phyloP scores from a whole-genome alignment of 176 grass and related monocot species.

The Avena sativa region DNA sequence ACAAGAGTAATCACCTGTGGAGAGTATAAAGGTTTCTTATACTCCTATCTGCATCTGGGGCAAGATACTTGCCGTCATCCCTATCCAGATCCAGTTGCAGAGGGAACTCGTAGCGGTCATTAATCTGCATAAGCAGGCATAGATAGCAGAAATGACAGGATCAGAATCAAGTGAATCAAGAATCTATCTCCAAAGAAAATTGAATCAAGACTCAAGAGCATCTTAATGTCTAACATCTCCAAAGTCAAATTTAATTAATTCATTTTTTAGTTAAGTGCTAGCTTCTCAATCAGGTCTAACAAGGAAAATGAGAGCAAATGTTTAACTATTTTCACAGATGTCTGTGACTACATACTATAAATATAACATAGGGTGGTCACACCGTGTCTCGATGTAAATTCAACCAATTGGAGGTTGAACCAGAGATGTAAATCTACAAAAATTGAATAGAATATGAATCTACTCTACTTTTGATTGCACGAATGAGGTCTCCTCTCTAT shows the following conservation, averaged over 20 bases:
- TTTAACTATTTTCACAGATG: background rate
- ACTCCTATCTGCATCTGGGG: slow-evolving; percentile 84
- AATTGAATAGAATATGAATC: background rate
- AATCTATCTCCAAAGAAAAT: background rate
- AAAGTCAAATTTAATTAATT: background rate
- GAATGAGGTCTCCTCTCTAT: background rate
- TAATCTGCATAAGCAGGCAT: slow-evolving; percentile 65
- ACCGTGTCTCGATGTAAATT: background rate
- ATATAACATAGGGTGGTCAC: background rate
- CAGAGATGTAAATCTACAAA: background rate
- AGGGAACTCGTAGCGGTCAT: slow-evolving; percentile 93
- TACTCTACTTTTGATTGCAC: background rate
- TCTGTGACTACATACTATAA: background rate
- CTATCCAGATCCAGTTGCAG: slow-evolving; percentile 89
- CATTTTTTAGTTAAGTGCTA: background rate
- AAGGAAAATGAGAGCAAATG: slow-evolving; percentile 18
- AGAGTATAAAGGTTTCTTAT: slow-evolving; percentile 90
- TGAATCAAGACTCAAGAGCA: slow-evolving; percentile 10
- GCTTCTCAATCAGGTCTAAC: background rate
- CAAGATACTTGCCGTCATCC: slow-evolving; percentile 91
- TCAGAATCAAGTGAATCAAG: slow-evolving; percentile 37
- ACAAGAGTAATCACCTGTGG: slow-evolving; percentile 64
- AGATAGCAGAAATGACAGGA: slow-evolving; percentile 18
- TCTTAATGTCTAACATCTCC: background rate
- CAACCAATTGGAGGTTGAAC: background rate